A percentile compares a stretch with the other conserved stretches of the same genome.
Conservation (phyloP, 2,329 filamentous ascomycete genomes). For the Ophiostoma ulmi region DNA sequence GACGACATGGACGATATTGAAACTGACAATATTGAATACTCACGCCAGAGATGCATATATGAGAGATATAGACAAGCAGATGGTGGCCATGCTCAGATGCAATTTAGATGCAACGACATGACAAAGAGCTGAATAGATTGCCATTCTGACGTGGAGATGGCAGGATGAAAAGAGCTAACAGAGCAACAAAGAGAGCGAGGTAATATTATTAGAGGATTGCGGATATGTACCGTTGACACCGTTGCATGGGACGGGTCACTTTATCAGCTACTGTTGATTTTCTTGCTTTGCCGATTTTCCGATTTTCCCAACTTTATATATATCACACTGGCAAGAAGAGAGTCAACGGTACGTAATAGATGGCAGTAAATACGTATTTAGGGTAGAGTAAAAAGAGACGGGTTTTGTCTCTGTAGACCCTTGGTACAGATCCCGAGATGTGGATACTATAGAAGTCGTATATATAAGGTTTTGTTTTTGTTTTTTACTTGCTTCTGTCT, state of each 20-base stretch:
- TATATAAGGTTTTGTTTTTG: background rate
- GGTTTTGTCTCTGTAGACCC: background rate
- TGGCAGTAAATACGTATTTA: no score
- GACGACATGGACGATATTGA: background rate
- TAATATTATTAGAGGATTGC: background rate
- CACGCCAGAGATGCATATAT: background rate
- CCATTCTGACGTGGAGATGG: no score
- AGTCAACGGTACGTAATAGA: background rate
- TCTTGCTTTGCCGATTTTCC: no score
- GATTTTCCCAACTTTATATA: background rate
- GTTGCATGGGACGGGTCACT: background rate
- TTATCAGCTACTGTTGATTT: background rate
- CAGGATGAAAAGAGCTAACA: background rate
- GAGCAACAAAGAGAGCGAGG: background rate
- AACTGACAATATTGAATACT: background rate
- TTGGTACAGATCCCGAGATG: background rate
- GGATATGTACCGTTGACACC: background rate
- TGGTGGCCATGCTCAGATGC: background rate
- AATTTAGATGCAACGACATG: background rate
- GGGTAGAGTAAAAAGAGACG: background rate
- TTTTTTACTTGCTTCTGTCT: background rate
- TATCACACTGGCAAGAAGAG: background rate
- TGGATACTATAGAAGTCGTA: background rate
- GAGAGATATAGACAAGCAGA: background rate
- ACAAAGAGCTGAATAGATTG: constrained; percentile 12